phyloP scores from a whole-genome alignment of 345 rosid genomes.

The Eucalyptus brandiana region DNA sequence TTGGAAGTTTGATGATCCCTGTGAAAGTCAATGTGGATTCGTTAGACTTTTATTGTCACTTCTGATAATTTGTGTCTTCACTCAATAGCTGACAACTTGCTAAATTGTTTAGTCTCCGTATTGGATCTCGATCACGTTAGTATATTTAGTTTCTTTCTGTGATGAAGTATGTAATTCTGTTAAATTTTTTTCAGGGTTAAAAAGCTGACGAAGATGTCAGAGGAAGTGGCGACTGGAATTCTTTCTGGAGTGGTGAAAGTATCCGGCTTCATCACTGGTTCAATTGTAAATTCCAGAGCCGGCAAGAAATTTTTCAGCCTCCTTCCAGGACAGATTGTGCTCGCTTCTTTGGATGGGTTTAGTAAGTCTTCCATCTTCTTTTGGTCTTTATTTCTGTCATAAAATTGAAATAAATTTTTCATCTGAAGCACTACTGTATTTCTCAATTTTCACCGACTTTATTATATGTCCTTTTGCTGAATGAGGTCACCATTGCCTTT shows the following conservation, averaged over 20 bases:
- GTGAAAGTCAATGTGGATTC: background rate
- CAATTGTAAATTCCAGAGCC: slow-evolving; percentile 71
- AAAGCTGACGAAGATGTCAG: slow-evolving; percentile 77
- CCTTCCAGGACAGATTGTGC: slow-evolving; percentile 83
- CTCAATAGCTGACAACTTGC: background rate
- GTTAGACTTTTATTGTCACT: background rate
- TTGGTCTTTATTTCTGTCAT: background rate
- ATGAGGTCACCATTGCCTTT: background rate
- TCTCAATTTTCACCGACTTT: background rate
- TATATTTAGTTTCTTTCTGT: background rate
- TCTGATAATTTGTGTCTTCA: background rate
- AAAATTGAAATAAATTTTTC: background rate
- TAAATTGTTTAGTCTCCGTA: background rate
- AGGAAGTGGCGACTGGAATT: slow-evolving; percentile 60
- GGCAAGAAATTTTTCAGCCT: slow-evolving; percentile 80
- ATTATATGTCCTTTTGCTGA: background rate
- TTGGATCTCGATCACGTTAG: background rate
- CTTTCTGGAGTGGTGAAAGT: slow-evolving; percentile 82
- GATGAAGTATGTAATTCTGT: background rate
- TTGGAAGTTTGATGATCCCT: background rate
- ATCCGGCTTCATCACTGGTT: slow-evolving; percentile 62
- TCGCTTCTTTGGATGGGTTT: slow-evolving; percentile 93
- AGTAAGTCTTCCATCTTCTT: slow-evolving; percentile 35
- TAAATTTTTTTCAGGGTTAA: slow-evolving; percentile 46
- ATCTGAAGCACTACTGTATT: background rate